These are phyloP conservation scores for Cornus kousa DNA, from an alignment of 148 eudicot species.

Conservation along the genomic window DNA sequence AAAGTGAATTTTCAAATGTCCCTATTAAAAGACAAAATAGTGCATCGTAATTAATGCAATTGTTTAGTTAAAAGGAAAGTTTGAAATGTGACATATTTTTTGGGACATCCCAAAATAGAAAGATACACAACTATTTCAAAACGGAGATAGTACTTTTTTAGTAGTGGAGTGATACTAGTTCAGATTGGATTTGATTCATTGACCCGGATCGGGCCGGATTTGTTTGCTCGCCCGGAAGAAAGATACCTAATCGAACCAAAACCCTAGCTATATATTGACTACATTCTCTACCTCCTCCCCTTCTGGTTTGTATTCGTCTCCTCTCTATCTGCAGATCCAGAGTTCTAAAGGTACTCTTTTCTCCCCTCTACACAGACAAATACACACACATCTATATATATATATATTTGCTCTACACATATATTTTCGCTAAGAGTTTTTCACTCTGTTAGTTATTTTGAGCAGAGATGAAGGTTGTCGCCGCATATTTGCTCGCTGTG, in stretches of 20 bases:
- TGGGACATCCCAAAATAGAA: no score
- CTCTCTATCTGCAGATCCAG: neutral
- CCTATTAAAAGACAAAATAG: no score
- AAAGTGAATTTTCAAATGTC: no score
- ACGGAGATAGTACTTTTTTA: no score
- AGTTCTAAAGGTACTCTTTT: neutral
- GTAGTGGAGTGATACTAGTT: no score
- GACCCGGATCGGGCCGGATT: neutral
- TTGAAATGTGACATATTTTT: no score
- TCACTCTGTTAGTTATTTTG: neutral
- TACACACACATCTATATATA: neutral
- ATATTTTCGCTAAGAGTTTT: neutral
- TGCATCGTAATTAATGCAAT: no score
- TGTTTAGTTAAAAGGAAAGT: no score
- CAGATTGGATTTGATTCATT: no score
- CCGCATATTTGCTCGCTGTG: constrained; percentile 55
- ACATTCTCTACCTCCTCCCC: neutral
- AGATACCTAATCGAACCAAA: neutral
- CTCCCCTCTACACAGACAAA: neutral
- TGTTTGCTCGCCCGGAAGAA: neutral
- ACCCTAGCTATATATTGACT: neutral
- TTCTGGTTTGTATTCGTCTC: neutral
- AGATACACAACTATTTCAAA: no score
- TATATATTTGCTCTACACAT: neutral
- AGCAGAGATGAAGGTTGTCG: constrained; percentile 41